These are phyloP conservation scores for Psilocybe mexicana DNA, from an alignment of 1,284 basidiomycete genomes.

Conservation along the genomic window DNA sequence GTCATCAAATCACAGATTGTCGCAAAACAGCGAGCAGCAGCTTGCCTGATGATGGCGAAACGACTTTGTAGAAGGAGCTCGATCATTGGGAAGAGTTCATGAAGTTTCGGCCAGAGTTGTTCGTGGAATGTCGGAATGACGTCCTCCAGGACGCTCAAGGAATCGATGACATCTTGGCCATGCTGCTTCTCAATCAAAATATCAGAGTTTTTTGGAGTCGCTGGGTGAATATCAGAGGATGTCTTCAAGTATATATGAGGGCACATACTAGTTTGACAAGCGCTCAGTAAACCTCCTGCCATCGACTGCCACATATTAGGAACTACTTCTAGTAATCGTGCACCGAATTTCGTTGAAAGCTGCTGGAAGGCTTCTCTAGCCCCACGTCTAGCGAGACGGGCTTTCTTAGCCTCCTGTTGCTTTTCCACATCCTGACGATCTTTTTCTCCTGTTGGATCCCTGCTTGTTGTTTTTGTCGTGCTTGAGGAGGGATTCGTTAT, in stretches of 20 bases:
- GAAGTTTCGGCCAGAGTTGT: constrained; percentile 69
- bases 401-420: constrained; percentile 52
- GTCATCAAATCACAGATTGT: constrained; percentile 88
- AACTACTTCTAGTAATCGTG: constrained; percentile 71
- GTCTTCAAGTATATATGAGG: constrained; percentile 7
- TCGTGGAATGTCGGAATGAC: constrained; percentile 78
- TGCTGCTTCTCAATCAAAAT: constrained; percentile 64
- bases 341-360: constrained; percentile 79
- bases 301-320: constrained; percentile 96
- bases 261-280: constrained; percentile 64
- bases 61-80: constrained; percentile 78
- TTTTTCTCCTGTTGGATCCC: constrained; percentile 47
- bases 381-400: constrained; percentile 74
- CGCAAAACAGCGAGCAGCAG: constrained; percentile 85
- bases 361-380: constrained; percentile 84
- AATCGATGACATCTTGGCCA: constrained; percentile 94
- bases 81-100: constrained; percentile 77
- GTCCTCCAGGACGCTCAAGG: constrained; percentile 86
- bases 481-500: constrained; percentile 32
- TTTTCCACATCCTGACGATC: constrained; percentile 39
- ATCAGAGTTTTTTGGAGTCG: constrained; percentile 58
- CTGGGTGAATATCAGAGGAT: constrained; percentile 31
- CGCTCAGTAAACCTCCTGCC: constrained; percentile 73
- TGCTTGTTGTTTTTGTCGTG: constrained; percentile 38
- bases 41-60: constrained; percentile 88